Evolutionary conservation across 352 stramenopile species (phyloP), one percentile per base, ranked within the genome.

Genomic region (Phytophthora lateralis): DNA sequence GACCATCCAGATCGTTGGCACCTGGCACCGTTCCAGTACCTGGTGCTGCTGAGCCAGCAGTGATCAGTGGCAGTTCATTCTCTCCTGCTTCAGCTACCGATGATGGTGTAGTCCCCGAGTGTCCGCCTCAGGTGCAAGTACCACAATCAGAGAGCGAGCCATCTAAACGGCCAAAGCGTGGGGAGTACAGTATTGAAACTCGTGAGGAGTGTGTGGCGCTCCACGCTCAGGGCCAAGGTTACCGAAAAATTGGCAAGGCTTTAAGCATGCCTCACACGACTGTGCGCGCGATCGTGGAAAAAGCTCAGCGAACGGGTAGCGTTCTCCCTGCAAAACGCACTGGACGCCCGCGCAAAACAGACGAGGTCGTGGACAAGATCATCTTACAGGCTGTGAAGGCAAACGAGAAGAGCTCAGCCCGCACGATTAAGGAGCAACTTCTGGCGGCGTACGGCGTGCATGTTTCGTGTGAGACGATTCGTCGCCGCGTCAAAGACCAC

Each of bases 381-480:
- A 90, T 91, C 37, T 43, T 88, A 21, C 72, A 89, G 50, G 80
- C 75, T 0, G 78, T 90, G 15, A 77, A 80, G 53, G 49, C 46
- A 2, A 86, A 88, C 53, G 66, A 78, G 32, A 86, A 84, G 60
- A 79, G 79, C 60, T 87, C 78, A 37, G 77, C 81, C 6, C 65
- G 77, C 14, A 71, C 78, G 48, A 85, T 89, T 48, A 80, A 90
- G 55, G 67, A 85, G 29, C 73, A 88, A 55, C 53, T 89, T 8
- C 49, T 75, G 39, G 61, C 43, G 11, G 69, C 60, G 12, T 87
- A 78, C 43, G 73, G 74, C 14, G 75, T 91, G 32, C 76, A 66
- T 8, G 73, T 91, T 35, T 88, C 79, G 10, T 91, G 81, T 50
- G 81, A 91, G 62, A 91, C 75, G 3, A 87, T 91, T 42, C 79